Base-by-base conservation (phyloP, 2,329 filamentous ascomycete species). In the Aureobasidium mangrovei region DNA sequence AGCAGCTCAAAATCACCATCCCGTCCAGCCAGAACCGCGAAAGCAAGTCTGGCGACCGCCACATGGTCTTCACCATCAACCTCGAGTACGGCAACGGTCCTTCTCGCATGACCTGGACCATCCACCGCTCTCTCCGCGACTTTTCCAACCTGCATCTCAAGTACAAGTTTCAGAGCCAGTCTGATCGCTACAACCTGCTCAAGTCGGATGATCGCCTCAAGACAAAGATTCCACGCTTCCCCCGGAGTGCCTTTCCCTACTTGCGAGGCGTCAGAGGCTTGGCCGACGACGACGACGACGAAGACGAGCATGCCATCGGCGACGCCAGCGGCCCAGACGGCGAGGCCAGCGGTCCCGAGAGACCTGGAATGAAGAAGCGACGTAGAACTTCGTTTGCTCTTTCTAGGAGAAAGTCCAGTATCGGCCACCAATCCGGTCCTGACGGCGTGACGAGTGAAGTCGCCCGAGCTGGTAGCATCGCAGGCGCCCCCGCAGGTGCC, bases 81-180 rank as follows among this genome's bases (percentile, higher is more conserved):
- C 76, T 98, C 12, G 93, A 98, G 67, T 98, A 98, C 67, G 93
- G 93, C 10, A 97, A 88, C 66, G 94, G 93, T 0, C 82, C 93
- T 54, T 96, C 91, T 53, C 81, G 93, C 55, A 97, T 98, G 94
- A 88, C 88, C 65, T 98, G 93, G 93, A 85, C 88, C 18, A 88
- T 98, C 56, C 84, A 89, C 63, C 81, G 93, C 53, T 91, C 88
- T 7, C 80, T 97, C 38, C 79, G 83, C 62, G 93, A 98, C 66
- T 95, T 98, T 62, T 82, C 88, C 62, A 95, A 96, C 63, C 75
- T 98, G 35, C 93, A 98, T 70, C 77, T 90, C 64, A 91, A 94
- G 62, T 98, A 97, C 77, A 95, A 93, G 67, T 77, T 95, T 53
- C 85, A 91, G 56, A 81, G 87, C 56, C 84, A 86, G 57, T 91